A percentile compares a stretch with the other conserved stretches of the same genome.
Conservation (phyloP, 148 eudicot species). For the Rhododendron mucronatum region DNA sequence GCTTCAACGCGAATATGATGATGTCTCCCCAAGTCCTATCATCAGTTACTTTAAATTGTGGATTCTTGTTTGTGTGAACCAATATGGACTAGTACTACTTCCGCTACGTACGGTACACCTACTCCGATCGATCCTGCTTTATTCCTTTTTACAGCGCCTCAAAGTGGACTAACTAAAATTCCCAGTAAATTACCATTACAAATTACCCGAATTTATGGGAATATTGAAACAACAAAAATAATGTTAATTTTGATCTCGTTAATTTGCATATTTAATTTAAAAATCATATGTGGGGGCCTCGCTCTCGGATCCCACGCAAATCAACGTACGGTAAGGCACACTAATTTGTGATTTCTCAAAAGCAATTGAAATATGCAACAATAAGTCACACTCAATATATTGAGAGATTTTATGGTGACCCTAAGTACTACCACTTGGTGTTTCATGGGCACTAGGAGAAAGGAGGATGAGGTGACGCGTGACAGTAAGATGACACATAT, state of each 20-base stretch:
- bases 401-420: too few species aligned
- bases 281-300: not conserved
- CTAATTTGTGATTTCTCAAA: too few species aligned
- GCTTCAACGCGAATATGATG: slow-evolving; percentile 2
- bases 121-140: not conserved
- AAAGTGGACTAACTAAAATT: not conserved
- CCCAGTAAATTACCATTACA: not conserved
- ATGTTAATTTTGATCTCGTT: not conserved
- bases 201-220: not conserved
- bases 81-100: too few species aligned
- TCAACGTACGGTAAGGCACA: too few species aligned
- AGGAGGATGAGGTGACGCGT: too few species aligned
- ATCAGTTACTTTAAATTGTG: not conserved
- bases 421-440: too few species aligned
- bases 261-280: not conserved
- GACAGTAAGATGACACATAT: too few species aligned
- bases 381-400: too few species aligned
- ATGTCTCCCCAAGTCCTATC: slow-evolving; percentile 11
- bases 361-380: too few species aligned
- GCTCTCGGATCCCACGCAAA: too few species aligned
- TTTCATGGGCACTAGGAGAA: too few species aligned
- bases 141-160: too few species aligned
- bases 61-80: not conserved
- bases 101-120: not conserved
- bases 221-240: not conserved